Conservation (phyloP, 305 asterid genomes). For the Petunia hybrid region DNA sequence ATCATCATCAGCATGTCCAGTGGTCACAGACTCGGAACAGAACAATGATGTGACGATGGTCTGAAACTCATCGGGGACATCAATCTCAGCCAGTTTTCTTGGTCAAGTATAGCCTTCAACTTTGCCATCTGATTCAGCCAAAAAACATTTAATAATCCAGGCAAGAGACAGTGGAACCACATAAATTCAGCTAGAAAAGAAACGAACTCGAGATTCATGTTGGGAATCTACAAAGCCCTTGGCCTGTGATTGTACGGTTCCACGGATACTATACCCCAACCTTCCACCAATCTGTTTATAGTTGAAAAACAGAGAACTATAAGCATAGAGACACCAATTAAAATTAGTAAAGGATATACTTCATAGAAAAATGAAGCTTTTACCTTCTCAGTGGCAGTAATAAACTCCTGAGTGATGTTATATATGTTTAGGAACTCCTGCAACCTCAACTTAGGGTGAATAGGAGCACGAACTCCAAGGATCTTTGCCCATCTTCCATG, state of each 20-base stretch:
- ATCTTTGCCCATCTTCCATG: conserved; percentile 99
- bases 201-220: conserved; percentile 95
- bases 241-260: conserved; percentile 96
- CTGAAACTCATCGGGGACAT: conserved; percentile 97
- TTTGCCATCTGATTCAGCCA: conserved; percentile 77
- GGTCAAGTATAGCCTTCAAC: conserved; percentile 96
- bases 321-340: conserved; percentile 36
- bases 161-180: conserved; percentile 32
- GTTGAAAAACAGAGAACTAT: conserved; percentile 52
- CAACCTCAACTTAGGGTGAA: conserved; percentile 85
- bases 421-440: conserved; percentile 88
- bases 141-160: conserved; percentile 41
- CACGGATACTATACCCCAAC: conserved; percentile 98
- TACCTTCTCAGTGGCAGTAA: conserved; percentile 93
- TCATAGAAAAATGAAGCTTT: conserved; percentile 35
- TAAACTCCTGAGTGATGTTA: conserved; percentile 89
- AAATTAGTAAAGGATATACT: conserved; percentile 18
- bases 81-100: conserved; percentile 97
- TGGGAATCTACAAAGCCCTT: conserved; percentile 92
- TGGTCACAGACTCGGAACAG: conserved; percentile 53
- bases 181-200: conserved; percentile 36
- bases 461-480: conserved; percentile 94
- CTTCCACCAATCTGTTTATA: conserved; percentile 97
- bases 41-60: conserved; percentile 70
- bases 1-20: conserved; percentile 56